Evolutionary conservation across 768 basidiomycete species (phyloP).

Genomic region (Favolaschia claudopus): DNA sequence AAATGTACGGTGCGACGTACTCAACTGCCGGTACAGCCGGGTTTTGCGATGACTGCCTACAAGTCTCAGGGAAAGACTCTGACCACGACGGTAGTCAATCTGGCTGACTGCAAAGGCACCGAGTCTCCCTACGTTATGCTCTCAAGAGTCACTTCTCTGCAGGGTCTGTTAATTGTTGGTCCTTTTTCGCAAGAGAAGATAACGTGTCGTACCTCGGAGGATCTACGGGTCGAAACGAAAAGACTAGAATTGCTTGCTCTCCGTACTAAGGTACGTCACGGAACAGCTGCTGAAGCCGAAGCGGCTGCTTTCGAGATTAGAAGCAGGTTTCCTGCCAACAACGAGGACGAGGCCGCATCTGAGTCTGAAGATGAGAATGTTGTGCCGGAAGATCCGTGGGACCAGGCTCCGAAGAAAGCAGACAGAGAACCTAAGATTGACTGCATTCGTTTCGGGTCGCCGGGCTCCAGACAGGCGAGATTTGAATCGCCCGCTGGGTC

Average conservation of each 20-base stretch:
- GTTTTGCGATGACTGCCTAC: constrained; percentile 36
- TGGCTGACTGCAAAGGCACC: constrained; percentile 21
- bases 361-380: too few species aligned
- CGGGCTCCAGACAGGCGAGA: too few species aligned
- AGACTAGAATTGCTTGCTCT: not conserved
- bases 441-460: too few species aligned
- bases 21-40: constrained; percentile 37
- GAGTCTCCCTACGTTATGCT: constrained; percentile 40
- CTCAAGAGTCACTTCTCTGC: constrained; percentile 33
- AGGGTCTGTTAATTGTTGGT: constrained; percentile 29
- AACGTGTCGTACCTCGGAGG: not conserved
- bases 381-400: too few species aligned
- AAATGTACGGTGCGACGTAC: constrained; percentile 15
- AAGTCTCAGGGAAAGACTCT: constrained; percentile 38
- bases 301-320: too few species aligned
- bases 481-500: too few species aligned
- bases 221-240: not conserved
- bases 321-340: too few species aligned
- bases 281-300: not conserved
- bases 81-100: constrained; percentile 27
- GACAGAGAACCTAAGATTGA: too few species aligned
- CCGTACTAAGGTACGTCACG: not conserved
- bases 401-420: too few species aligned
- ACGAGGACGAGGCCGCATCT: too few species aligned
- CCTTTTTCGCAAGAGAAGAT: constrained; percentile 25